Evolutionary conservation across 2,329 filamentous ascomycete species (phyloP).

Genomic region (Neophaeococcomyces mojaviensis): DNA sequence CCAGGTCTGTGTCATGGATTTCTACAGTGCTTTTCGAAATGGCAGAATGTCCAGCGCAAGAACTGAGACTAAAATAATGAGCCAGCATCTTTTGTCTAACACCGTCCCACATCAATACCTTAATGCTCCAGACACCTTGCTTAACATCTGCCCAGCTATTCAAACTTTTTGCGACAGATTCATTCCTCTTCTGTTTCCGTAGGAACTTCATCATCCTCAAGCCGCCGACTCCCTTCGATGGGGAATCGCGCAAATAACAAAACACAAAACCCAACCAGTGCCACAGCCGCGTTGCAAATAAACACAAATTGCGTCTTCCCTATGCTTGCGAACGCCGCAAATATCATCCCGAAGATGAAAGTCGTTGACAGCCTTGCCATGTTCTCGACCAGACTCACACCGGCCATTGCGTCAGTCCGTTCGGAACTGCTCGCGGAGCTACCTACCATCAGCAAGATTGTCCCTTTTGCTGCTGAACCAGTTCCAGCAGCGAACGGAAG

Average conservation of each 20-base stretch:
- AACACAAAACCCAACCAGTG: conserved; percentile 19
- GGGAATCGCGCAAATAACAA: conserved; percentile 21
- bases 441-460: conserved; percentile 64
- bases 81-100: too few species aligned
- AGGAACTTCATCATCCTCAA: conserved; percentile 3
- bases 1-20: too few species aligned
- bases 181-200: too few species aligned
- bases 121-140: too few species aligned
- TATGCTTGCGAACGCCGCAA: conserved; percentile 54
- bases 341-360: conserved; percentile 60
- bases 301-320: conserved; percentile 58
- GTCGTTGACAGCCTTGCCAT: conserved; percentile 57
- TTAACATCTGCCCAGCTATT: too few species aligned
- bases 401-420: conserved; percentile 59
- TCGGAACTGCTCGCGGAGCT: conserved; percentile 37
- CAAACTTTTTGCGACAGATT: too few species aligned
- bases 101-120: too few species aligned
- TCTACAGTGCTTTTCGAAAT: too few species aligned
- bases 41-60: too few species aligned
- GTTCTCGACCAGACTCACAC: conserved; percentile 63
- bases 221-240: conserved; percentile 14
- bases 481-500: conserved; percentile 64
- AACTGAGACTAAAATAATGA: too few species aligned
- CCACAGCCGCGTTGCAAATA: conserved; percentile 51
- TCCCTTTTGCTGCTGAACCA: conserved; percentile 62